Base-by-base conservation (phyloP, 306 rosid species). In the Trifolium subterraneum region DNA sequence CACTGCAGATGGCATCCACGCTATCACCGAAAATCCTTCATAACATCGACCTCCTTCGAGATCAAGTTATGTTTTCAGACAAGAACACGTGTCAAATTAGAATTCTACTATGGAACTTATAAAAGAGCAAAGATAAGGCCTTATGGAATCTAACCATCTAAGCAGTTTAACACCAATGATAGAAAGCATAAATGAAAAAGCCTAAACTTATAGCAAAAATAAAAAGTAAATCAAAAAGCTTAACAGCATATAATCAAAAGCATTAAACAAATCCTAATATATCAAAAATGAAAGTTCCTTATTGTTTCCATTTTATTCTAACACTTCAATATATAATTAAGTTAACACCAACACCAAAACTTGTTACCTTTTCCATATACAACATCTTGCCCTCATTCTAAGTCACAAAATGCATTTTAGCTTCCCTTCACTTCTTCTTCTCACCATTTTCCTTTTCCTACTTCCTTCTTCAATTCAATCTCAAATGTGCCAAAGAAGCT, bases 401-500 rank as follows among this genome's bases (percentile, higher is more conserved):
- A 27, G 31, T 52, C 19, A 78, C 65, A 84, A 44, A 44, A 85
- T 84, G 86, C 67, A 78, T 25, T 62, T 38, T 9, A 54, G 1
- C 31, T 33, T 55, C 18, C 65, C 83, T 66, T 77, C 76, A 48
- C 0, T 73, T 20, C 72, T 64, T 64, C 62, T 59, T 65, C 70
- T 70, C 61, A 61, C 75, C 74, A 6, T 80, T 72, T 54, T 60
- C 79, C 67, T 84, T 60, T 25, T 81, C 76, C 62, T 84, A 1
- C 48, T 82, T 56, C 72, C 87, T 14, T 39, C 70, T 58, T n/a
- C 63, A 42, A 68, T 72, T 69, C 65, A 80, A 20, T 60, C 87
- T 67, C 98, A 93, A 83, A 54, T 78, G 38, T 93, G 98, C 87
- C 90, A 75, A 52, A 84, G 80, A 86, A 77, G 77, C 73, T 93